Percentiles rank a stretch among this genome's conserved stretches.
phyloP scores from a whole-genome alignment of 345 rosid species.

The Ceriops zippeliana region DNA sequence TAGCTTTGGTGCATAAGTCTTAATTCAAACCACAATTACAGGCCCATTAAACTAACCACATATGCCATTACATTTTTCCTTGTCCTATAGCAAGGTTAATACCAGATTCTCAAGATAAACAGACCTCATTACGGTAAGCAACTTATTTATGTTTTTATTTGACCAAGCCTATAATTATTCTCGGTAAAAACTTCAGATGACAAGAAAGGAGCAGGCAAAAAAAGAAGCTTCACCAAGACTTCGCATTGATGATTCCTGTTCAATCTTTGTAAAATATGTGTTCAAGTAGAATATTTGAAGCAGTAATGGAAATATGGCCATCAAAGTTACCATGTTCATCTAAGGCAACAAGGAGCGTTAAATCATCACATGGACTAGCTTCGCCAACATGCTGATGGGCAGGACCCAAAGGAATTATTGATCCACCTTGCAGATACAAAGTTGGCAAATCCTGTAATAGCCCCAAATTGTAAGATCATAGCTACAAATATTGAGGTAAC shows the following conservation, averaged over 20 bases:
- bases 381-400: conserved; percentile 70
- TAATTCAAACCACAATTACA: background rate
- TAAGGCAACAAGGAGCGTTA: conserved; percentile 70
- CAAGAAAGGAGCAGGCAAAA: background rate
- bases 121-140: background rate
- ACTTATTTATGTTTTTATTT: background rate
- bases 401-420: conserved; percentile 65
- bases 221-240: background rate
- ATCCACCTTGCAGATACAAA: conserved; percentile 85
- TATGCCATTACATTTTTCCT: background rate
- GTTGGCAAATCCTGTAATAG: conserved; percentile 73
- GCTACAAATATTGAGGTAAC: background rate
- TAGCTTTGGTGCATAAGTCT: background rate
- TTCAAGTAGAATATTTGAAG: background rate
- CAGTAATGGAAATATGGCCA: background rate
- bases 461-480: conserved; percentile 3
- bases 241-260: background rate
- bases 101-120: background rate
- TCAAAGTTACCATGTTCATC: conserved; percentile 68
- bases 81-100: background rate
- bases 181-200: background rate
- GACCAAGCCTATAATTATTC: background rate
- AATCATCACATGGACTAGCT: conserved; percentile 58
- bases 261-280: background rate
- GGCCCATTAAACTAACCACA: background rate